Percentiles rank a stretch among this genome's conserved stretches.
These are phyloP conservation scores for Acacia concinna DNA, from an alignment of 331 rosid genomes.

Conservation along the genomic window DNA sequence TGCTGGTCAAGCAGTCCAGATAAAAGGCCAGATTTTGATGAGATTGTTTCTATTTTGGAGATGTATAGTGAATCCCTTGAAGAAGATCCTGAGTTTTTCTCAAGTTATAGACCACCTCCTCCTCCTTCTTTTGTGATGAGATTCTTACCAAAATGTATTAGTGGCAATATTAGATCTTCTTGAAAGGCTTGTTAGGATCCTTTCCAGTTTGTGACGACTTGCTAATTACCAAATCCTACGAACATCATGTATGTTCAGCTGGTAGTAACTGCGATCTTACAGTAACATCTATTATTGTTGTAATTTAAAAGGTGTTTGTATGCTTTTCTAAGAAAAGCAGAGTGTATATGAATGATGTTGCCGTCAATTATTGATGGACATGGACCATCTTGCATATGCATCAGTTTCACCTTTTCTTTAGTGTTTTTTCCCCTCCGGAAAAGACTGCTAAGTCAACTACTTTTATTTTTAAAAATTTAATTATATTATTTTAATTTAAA, in stretches of 20 bases:
- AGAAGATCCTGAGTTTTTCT: slow-evolving; percentile 70
- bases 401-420: not conserved
- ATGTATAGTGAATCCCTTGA: slow-evolving; percentile 52
- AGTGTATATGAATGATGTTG: not conserved
- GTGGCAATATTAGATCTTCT: slow-evolving; percentile 38
- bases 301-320: not conserved
- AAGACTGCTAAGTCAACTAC: not conserved
- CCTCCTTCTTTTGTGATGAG: slow-evolving; percentile 29
- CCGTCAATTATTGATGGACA: not conserved
- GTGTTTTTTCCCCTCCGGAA: not conserved
- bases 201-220: slow-evolving; percentile 18
- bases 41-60: slow-evolving; percentile 69
- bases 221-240: slow-evolving; percentile 25
- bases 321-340: not conserved
- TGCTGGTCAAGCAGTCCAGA: slow-evolving; percentile 87
- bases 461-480: not conserved
- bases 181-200: slow-evolving; percentile 34
- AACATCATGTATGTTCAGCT: slow-evolving; percentile 29
- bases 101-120: slow-evolving; percentile 48
- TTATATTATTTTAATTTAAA: too few species aligned
- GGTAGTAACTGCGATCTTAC: not conserved
- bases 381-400: not conserved
- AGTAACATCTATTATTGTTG: not conserved
- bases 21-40: slow-evolving; percentile 81
- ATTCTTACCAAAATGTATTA: slow-evolving; percentile 61